Base-by-base conservation (phyloP, 805 yeast species). In the Saccharomyces jurei region DNA sequence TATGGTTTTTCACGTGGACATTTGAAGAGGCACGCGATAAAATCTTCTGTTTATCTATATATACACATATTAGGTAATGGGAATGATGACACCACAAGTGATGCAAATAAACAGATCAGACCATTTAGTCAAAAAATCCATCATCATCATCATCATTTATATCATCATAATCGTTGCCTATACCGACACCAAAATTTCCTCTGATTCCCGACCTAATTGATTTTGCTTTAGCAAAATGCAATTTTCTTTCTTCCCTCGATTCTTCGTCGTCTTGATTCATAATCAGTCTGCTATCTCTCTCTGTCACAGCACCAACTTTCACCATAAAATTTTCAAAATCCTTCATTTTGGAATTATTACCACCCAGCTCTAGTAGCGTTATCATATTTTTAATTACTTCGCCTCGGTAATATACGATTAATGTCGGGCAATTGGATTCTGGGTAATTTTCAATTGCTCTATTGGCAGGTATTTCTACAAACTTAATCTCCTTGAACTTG, bases 361-460 rank as follows among this genome's bases (percentile, higher is more conserved):
- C 99, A 9, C 96, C 96, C 49, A 94, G 67, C 62, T 85, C 82
- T 4, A 86, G 78, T 64, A 92, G 75, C 0, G 98, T 92, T 10
- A 94, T 81, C 63, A 75, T 81, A 67, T 94, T 97, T 67, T 84
- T 86, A 26, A 84, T 73, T 8, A 95, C 91, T 58, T 88, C 83
- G 29, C 85, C 86, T 53, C 89, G 81, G 64, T 81, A 80, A 70
- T 94, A 94, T 0, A 94, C 80, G 51, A 94, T 77, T 6, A 94
- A 73, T 0, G 99, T 94, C 1, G 99, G 99, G 63, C 96, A 87
- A 74, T 89, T 91, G 31, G 79, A 68, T 27, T 88, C 92, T 1
- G 99, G 97, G 69, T 91, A 94, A 65, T 85, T 84, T 64, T 92
- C 98, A 59, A 91, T 86, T 52, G 97, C 96, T 69, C 97, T 82